Evolutionary conservation across 2,329 filamentous ascomycete species (phyloP).

Genomic region (Hymenoscyphus salicellus): DNA sequence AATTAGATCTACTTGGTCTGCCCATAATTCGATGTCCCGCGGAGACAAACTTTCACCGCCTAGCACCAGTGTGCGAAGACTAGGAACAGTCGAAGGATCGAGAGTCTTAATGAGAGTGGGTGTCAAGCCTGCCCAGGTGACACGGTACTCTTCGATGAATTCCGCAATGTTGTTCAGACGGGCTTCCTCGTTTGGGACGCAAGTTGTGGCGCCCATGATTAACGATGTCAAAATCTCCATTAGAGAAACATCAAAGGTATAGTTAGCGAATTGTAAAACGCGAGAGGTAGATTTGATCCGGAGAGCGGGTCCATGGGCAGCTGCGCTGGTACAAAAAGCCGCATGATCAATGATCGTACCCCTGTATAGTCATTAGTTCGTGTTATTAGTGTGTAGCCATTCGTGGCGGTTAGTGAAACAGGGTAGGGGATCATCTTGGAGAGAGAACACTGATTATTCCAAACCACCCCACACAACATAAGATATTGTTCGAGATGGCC

Average conservation of each 20-base stretch:
- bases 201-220: slow-evolving; percentile 40
- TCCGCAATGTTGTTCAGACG: slow-evolving; percentile 39
- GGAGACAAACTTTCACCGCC: slow-evolving; percentile 38
- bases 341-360: slow-evolving; percentile 20
- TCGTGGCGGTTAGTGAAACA: no score
- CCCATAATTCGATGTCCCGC: slow-evolving; percentile 40
- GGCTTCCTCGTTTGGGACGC: slow-evolving; percentile 40
- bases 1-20: slow-evolving; percentile 37
- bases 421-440: no score
- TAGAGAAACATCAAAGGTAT: slow-evolving; percentile 43
- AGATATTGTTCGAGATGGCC: no score
- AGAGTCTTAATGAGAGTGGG: slow-evolving; percentile 33
- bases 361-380: slow-evolving; percentile 3
- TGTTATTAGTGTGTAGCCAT: no score
- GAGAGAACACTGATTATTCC: no score
- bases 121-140: slow-evolving; percentile 31
- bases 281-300: slow-evolving; percentile 5
- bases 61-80: slow-evolving; percentile 26
- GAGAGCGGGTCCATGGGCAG: slow-evolving; percentile 7
- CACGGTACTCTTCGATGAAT: slow-evolving; percentile 27
- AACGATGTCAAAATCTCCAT: slow-evolving; percentile 35
- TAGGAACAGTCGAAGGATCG: slow-evolving; percentile 25
- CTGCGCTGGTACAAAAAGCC: slow-evolving; percentile 14
- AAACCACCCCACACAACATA: no score
- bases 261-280: slow-evolving; percentile 11